Evolutionary conservation across 2,329 filamentous ascomycete genomes (phyloP), one percentile per base, ranked within the genome.

Genomic region (Stachybotrys chlorohalonatus): DNA sequence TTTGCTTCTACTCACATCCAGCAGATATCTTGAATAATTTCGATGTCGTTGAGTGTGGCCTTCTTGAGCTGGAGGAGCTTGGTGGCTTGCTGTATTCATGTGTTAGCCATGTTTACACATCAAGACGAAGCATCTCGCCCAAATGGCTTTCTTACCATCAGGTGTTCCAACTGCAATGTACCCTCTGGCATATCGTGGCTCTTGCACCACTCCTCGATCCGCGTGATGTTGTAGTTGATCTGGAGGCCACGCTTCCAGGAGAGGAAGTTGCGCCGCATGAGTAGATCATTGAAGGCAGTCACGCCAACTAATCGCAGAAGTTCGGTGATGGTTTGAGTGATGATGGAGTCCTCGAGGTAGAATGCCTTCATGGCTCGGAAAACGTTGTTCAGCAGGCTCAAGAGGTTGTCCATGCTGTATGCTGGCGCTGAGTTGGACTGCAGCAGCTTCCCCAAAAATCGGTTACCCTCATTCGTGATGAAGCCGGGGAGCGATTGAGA

Each of bases 121-220:
- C 51, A 17, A n/a, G 11, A 31, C 17, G 32, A 24, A 5, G 11
- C 11, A 32, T n/a, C 3, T 42, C 36, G 36, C 36, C 36, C 36
- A 9, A 9, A 2, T 42, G 8, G 11, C 47, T 7, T 49, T 57
- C 62, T 72, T 74, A 90, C 88, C 94, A 99, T 99, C 63, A 99
- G 76, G 77, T 99, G 94, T 78, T 99, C 94, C 55, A 99, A 82
- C 75, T 97, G 93, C 53, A 99, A 81, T 32, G 93, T 99, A 54
- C 94, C 94, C 73, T 99, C 93, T 1, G 94, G 94, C 93, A 99
- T 97, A 64, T 97, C 94, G 70, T 99, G 95, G 67, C 92, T 96
- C 84, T 99, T 99, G 76, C 94, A 99, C 94, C 94, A 99, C 74
- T 99, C 94, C 72, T 99, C 94, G 59, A 99, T 99, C 55, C 94